Conservation (phyloP, 805 yeast species). For the Tetrapisispora iriomotensis region DNA sequence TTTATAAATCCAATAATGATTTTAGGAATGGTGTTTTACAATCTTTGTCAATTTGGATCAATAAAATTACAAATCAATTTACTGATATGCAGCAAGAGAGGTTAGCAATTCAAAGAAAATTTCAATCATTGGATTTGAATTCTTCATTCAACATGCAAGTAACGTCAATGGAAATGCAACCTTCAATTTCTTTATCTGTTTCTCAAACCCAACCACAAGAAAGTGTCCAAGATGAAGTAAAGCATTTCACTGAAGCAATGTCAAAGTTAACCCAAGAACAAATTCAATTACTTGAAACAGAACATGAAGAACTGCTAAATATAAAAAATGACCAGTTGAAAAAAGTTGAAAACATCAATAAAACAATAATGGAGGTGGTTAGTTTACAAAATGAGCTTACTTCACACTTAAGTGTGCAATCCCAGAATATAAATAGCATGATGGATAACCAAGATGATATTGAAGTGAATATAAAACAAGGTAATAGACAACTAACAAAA, state of each 20-base stretch:
- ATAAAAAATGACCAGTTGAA: conserved; percentile 50
- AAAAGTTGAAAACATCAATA: conserved; percentile 50
- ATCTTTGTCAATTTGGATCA: conserved; percentile 38
- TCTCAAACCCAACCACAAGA: conserved; percentile 19
- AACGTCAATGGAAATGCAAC: background rate
- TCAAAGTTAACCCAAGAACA: conserved; percentile 40
- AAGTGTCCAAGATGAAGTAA: conserved; percentile 26
- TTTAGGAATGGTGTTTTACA: conserved; percentile 42
- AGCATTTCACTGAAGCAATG: conserved; percentile 30
- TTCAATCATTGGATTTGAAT: conserved; percentile 25
- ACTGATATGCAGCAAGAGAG: conserved; percentile 43
- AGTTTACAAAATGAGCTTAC: conserved; percentile 66
- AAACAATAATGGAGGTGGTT: conserved; percentile 61
- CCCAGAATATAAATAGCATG: conserved; percentile 54
- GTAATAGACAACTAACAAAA: conserved; percentile 57
- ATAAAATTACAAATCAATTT: conserved; percentile 35
- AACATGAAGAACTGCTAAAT: conserved; percentile 45
- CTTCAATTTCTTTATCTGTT: conserved; percentile 17
- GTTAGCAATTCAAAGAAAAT: conserved; percentile 29
- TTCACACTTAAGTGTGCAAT: conserved; percentile 62
- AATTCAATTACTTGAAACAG: conserved; percentile 45
- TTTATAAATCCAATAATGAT: conserved; percentile 31
- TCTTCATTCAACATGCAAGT: conserved; percentile 1
- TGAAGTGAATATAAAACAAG: conserved; percentile 53
- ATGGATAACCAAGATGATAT: conserved; percentile 60